Evolutionary conservation across 2,329 filamentous ascomycete genomes (phyloP).

Genomic region (Cryphonectria naterciae): DNA sequence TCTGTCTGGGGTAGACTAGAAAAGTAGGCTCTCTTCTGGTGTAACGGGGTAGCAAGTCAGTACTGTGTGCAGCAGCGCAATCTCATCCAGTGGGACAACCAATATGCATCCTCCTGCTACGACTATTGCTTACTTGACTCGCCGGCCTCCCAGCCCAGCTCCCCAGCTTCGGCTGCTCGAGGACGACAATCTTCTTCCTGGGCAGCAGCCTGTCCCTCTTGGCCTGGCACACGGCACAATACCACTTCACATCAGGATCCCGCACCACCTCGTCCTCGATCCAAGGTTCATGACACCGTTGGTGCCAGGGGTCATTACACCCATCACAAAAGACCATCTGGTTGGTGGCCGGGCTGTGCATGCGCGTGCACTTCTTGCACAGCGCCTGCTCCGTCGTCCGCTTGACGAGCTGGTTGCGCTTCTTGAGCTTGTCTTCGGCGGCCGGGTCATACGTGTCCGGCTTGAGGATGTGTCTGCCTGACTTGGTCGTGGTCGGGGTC

Average conservation of each 20-base stretch:
- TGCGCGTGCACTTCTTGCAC: slow-evolving; percentile 74
- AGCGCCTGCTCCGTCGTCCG: slow-evolving; percentile 63
- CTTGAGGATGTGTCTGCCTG: slow-evolving; percentile 72
- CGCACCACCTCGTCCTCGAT: slow-evolving; percentile 72
- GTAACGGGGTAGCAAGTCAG: neutral
- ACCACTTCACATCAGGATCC: slow-evolving; percentile 71
- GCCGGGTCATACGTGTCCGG: slow-evolving; percentile 66
- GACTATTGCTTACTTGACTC: slow-evolving; percentile 42
- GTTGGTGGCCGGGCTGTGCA: slow-evolving; percentile 73
- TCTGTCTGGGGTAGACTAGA: slow-evolving; percentile 61
- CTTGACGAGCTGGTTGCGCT: slow-evolving; percentile 55
- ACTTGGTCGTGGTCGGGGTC: slow-evolving; percentile 71
- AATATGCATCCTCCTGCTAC: neutral
- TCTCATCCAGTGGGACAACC: neutral
- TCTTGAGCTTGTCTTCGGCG: slow-evolving; percentile 47
- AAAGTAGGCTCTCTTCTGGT: slow-evolving; percentile 66
- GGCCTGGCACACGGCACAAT: slow-evolving; percentile 64
- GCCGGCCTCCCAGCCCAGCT: slow-evolving; percentile 44
- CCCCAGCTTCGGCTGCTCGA: slow-evolving; percentile 29
- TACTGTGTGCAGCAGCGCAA: neutral
- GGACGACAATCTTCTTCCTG: slow-evolving; percentile 29
- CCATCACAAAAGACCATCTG: slow-evolving; percentile 86
- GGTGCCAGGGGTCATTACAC: slow-evolving; percentile 80
- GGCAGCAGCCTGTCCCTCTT: slow-evolving; percentile 42
- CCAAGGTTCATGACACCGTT: slow-evolving; percentile 76